A percentile compares a stretch with the other conserved stretches of the same genome.
phyloP scores from a whole-genome alignment of 2,329 filamentous ascomycete genomes.

The Arachnopeziza araneosa region DNA sequence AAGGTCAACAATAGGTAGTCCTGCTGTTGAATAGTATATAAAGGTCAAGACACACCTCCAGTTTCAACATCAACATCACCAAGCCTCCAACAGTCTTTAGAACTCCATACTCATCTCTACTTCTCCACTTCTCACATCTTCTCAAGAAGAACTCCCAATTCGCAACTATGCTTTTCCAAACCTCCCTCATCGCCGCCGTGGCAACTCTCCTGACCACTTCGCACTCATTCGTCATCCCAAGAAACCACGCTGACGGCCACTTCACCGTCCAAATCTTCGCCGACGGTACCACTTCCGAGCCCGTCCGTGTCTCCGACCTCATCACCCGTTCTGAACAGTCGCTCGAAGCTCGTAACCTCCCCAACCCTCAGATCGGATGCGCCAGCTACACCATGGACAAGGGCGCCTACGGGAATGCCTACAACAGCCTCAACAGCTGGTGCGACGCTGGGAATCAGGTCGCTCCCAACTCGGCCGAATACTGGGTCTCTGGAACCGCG shows the following conservation, averaged over 20 bases:
- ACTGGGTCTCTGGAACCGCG: not conserved
- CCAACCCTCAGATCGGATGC: not conserved
- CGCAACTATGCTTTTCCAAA: not conserved
- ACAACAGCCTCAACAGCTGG: not conserved
- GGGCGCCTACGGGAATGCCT: not conserved
- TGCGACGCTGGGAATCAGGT: not conserved
- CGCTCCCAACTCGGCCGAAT: not conserved
- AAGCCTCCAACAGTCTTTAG: not conserved
- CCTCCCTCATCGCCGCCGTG: not conserved
- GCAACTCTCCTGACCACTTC: not conserved
- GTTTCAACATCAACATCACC: not conserved
- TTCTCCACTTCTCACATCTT: not conserved
- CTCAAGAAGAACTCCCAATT: not conserved
- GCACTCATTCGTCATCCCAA: not conserved
- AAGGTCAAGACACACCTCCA: not conserved
- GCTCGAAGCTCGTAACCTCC: not conserved
- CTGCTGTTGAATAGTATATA: not conserved
- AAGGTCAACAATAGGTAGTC: not conserved
- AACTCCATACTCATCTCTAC: not conserved
- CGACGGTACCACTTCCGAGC: not conserved
- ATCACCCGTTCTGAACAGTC: not conserved
- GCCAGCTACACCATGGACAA: not conserved
- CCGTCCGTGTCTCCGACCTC: not conserved
- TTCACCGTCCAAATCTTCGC: not conserved
- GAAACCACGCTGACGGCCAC: not conserved